Evolutionary conservation across 441 rosid species (phyloP), one percentile per base, ranked within the genome.

Genomic region (Bruguiera hainesii): DNA sequence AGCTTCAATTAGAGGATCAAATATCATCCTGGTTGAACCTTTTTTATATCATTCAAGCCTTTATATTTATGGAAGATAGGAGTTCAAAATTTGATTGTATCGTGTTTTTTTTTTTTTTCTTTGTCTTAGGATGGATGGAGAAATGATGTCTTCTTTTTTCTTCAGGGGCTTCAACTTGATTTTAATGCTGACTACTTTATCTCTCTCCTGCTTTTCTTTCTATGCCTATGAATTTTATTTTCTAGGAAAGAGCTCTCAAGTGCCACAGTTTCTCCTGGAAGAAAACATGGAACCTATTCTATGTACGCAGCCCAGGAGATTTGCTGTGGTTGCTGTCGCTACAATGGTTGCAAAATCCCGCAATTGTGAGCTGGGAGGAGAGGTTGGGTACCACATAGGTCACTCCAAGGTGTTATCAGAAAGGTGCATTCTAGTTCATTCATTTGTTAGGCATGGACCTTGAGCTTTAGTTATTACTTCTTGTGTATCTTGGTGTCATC

Each of bases 251-350:
- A 91, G 97, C 87, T 91, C 98, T 31, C 98, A 94, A 78, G 85
- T 91, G 66, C 98, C 98, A 25, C 98, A 94, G 71, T 94, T 91
- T 81, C 90, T 94, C 51, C 65, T 89, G 76, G 97, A 87, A 56
- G 84, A 68, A 55, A 85, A 88, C 83, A 74, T 88, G 79, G 79
- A 79, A 61, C 98, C 98, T 6, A 75, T 94, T 69, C 61, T 94
- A 64, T 94, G 98, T 63, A 89, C 98, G 1, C 97, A 88, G 74
- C 97, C 98, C 13, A 83, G 98, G 83, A 86, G 98, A 77, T 89
- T 94, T 80, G 98, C 98, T 56, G 98, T 88, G 77, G 97, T 94
- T 65, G 89, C 98, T 63, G 96, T 94, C 60, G 96, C 98, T 58
- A 91, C 87, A 82, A 89, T 88, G 96, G 97, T 94, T 76, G 95